Percentiles rank a stretch among this genome's conserved stretches.
Evolutionary conservation across 305 asterid species (phyloP).

Genomic region (Ajuga reptans): DNA sequence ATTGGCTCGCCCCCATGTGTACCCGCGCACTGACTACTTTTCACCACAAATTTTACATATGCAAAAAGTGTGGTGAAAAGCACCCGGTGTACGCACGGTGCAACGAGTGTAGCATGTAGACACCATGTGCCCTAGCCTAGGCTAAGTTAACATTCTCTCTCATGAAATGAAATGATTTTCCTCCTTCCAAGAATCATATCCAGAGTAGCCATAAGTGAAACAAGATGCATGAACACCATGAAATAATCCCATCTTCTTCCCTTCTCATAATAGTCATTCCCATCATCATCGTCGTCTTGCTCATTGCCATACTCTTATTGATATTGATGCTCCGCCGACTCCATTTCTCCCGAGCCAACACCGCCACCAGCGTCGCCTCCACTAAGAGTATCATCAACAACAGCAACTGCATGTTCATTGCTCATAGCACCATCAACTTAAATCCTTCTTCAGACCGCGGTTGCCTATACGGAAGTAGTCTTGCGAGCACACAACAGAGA

Average conservation of each 20-base stretch:
- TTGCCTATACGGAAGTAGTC: slow-evolving; percentile 44
- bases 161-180: slow-evolving; percentile 26
- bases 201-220: background rate
- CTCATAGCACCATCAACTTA: slow-evolving; percentile 46
- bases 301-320: slow-evolving; percentile 44
- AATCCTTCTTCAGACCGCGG: slow-evolving; percentile 33
- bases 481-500: slow-evolving; percentile 23
- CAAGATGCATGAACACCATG: slow-evolving; percentile 23
- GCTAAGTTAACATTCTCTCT: background rate
- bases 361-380: background rate
- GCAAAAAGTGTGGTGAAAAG: too few relatives aligned
- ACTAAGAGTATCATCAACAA: slow-evolving; percentile 24
- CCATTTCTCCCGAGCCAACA: slow-evolving; percentile 20
- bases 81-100: too few relatives aligned
- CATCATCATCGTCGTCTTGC: slow-evolving; percentile 41
- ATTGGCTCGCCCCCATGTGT: background rate
- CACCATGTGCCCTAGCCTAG: too few relatives aligned
- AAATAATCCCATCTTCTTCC: slow-evolving; percentile 38
- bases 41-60: too few relatives aligned
- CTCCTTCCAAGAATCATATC: slow-evolving; percentile 9
- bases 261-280: slow-evolving; percentile 51
- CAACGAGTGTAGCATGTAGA: too few relatives aligned
- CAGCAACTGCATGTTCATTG: slow-evolving; percentile 39
- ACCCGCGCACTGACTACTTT: too few relatives aligned
- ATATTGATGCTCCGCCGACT: slow-evolving; percentile 50